phyloP scores from a whole-genome alignment of 2,329 filamentous ascomycete species.

The Aureobasidium sp. region DNA sequence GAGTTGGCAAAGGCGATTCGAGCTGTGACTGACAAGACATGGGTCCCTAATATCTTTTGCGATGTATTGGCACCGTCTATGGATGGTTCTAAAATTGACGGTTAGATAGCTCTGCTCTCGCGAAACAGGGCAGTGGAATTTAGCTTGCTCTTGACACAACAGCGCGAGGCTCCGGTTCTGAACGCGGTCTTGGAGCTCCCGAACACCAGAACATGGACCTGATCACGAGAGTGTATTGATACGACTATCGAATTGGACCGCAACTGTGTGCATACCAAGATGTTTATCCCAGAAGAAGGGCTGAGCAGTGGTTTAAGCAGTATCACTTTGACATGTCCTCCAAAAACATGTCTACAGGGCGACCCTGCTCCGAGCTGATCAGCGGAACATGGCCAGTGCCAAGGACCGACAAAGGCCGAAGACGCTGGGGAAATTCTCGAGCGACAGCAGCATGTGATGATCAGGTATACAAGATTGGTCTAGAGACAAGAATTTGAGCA shows the following conservation, averaged over 20 bases:
- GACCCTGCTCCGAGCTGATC: neutral
- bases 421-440: constrained; percentile 4
- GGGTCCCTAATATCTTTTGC: neutral
- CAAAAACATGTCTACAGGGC: neutral
- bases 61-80: neutral
- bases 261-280: too few relatives aligned
- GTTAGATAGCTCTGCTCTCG: neutral
- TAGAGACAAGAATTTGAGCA: neutral
- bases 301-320: too few relatives aligned
- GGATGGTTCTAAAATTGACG: neutral
- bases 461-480: neutral
- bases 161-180: too few relatives aligned
- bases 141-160: too few relatives aligned
- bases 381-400: neutral
- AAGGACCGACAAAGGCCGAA: neutral
- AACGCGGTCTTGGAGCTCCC: too few relatives aligned
- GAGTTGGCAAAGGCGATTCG: neutral
- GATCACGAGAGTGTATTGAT: too few relatives aligned
- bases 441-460: constrained; percentile 1
- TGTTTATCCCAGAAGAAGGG: too few relatives aligned
- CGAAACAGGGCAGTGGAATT: too few relatives aligned
- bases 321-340: neutral
- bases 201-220: too few relatives aligned
- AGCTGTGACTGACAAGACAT: neutral
- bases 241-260: too few relatives aligned